Evolutionary conservation across 202 grass and related monocot species (phyloP), one percentile per base, ranked within the genome.

Genomic region (Digitaria exilis): DNA sequence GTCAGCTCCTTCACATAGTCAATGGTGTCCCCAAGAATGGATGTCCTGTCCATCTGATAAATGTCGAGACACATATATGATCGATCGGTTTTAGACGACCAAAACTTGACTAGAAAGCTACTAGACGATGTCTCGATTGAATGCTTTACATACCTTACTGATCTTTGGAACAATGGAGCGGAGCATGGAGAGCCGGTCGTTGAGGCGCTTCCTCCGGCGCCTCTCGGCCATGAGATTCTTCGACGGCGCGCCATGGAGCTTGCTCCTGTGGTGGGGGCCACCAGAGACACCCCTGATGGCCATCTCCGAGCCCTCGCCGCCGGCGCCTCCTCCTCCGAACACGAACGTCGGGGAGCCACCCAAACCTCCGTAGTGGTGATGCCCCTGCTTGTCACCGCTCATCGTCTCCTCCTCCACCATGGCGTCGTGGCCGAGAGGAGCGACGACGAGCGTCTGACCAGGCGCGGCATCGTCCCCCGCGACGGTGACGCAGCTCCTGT

Each of bases 141-240:
- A 32, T 17, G 29, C 14, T 31, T n/a, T n/a, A n/a, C n/a, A 15
- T 18, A 4, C 93, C 96, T 94, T 96, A 84, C 85, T 98, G 30
- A 96, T 96, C 80, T 94, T 98, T 60, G 93, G 96, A 48, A 98
- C 96, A 62, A 94, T 90, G 58, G 96, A 98, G 68, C 93, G 89
- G 67, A 98, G 93, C 93, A 98, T 93, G 77, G 91, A 98, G 64
- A 98, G 96, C 30, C 96, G 87, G 68, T 98, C 96, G 39, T 98
- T 98, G 44, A 98, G 96, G 46, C 96, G 93, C 85, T 94, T 94
- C 80, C 96, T 62, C 35, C 96, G 65, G 54, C 93, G 82, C 54
- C 96, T 88, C 91, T 98, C 96, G 0, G 93, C 96, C 93, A 98
- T 98, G 63, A 98, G 85, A 72, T 98, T 98, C 91, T 96, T 98